A percentile compares a stretch with the other conserved stretches of the same genome.
These are phyloP conservation scores for Arthrobotrys musiformis DNA, from an alignment of 2,329 filamentous ascomycete genomes.

Conservation along the genomic window DNA sequence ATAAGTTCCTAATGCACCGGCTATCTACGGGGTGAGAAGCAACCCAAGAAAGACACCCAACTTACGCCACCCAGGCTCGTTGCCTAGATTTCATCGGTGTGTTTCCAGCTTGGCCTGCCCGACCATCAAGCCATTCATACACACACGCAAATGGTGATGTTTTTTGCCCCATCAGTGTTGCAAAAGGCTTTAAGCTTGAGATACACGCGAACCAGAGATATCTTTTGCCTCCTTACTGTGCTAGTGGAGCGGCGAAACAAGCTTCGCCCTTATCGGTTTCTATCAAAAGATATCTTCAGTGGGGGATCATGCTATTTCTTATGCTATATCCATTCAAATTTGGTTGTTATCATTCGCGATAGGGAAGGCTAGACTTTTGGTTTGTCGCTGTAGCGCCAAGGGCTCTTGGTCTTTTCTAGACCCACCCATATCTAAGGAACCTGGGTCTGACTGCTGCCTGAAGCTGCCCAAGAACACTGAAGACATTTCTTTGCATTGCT, in stretches of 20 bases:
- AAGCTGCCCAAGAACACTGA: conserved; percentile 33
- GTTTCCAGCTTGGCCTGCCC: not conserved
- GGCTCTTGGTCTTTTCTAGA: conserved; percentile 25
- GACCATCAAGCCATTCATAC: not conserved
- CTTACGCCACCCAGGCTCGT: conserved; percentile 44
- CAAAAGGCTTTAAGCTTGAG: conserved; percentile 2
- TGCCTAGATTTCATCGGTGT: conserved; percentile 50
- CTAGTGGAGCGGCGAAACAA: conserved; percentile 10
- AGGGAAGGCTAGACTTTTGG: conserved; percentile 22
- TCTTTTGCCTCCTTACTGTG: conserved; percentile 10
- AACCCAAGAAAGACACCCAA: conserved; percentile 48
- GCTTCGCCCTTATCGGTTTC: conserved; percentile 33
- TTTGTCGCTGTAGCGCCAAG: conserved; percentile 34
- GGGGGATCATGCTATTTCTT: conserved; percentile 33
- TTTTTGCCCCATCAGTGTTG: conserved; percentile 37
- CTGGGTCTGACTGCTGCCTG: conserved; percentile 47
- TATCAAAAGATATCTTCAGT: conserved; percentile 32
- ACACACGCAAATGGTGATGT: conserved; percentile 12
- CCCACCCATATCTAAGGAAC: conserved; percentile 40
- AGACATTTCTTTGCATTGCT: conserved; percentile 42
- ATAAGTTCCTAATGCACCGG: conserved; percentile 18
- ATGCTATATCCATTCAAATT: conserved; percentile 6
- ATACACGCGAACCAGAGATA: not conserved
- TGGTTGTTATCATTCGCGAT: conserved; percentile 38
- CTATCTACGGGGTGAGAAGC: conserved; percentile 50